Conservation (phyloP, 495 filamentous ascomycete genomes). For the Amorphotheca resinae region DNA sequence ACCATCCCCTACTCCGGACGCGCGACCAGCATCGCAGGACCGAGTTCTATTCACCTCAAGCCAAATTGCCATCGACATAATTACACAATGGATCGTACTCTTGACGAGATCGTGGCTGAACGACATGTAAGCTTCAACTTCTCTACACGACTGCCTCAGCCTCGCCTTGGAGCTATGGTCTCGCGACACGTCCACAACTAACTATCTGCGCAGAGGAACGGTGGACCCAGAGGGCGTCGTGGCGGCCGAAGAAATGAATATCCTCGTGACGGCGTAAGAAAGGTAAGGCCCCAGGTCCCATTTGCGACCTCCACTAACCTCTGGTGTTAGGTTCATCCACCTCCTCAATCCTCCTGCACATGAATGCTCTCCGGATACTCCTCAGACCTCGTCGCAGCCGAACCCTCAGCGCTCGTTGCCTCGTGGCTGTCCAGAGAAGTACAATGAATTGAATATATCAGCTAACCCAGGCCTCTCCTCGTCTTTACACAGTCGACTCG, state of each 20-base stretch:
- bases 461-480: slow-evolving; percentile 21
- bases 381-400: slow-evolving; percentile 10
- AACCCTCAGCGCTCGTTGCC: slow-evolving; percentile 14
- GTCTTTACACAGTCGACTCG: slow-evolving; percentile 32
- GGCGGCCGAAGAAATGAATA: slow-evolving; percentile 46
- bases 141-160: background rate
- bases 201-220: slow-evolving; percentile 13
- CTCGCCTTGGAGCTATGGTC: slow-evolving; percentile 1
- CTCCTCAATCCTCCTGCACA: slow-evolving; percentile 24
- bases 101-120: slow-evolving; percentile 77
- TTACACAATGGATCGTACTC: slow-evolving; percentile 56
- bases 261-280: slow-evolving; percentile 72
- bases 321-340: slow-evolving; percentile 25
- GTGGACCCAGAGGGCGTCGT: slow-evolving; percentile 25
- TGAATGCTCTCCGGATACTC: slow-evolving; percentile 27
- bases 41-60: background rate
- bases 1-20: background rate
- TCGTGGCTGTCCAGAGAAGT: slow-evolving; percentile 20
- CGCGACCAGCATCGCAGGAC: background rate
- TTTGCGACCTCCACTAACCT: background rate
- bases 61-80: background rate
- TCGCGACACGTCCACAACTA: background rate
- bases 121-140: slow-evolving; percentile 48
- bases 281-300: slow-evolving; percentile 35
- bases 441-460: slow-evolving; percentile 24